Evolutionary conservation across 345 rosid species (phyloP).

Genomic region (Citrus inodora): DNA sequence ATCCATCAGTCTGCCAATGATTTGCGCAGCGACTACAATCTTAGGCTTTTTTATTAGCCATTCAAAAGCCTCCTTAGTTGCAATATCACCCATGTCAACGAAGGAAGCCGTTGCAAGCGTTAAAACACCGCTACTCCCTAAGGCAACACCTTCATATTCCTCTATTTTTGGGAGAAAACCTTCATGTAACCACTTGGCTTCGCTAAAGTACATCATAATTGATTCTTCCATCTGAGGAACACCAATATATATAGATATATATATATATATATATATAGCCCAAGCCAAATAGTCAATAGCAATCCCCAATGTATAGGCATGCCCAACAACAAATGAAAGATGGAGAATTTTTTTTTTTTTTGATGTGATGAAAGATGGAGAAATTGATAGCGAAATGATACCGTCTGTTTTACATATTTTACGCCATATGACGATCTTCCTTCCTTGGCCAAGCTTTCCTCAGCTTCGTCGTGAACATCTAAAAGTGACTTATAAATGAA

Average conservation of each 20-base stretch:
- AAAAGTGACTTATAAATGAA: no score
- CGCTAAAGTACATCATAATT: neutral
- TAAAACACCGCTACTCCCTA: neutral
- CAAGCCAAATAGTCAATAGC: no score
- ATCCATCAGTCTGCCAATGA: neutral
- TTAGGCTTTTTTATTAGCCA: neutral
- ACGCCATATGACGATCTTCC: no score
- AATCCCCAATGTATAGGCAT: no score
- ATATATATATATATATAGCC: no score
- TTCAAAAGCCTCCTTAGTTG: neutral
- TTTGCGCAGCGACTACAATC: neutral
- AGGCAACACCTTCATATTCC: neutral
- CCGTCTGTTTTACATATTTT: no score
- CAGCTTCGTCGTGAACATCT: no score
- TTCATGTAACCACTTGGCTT: neutral
- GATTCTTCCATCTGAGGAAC: neutral
- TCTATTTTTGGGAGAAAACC: neutral
- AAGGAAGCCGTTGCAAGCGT: neutral
- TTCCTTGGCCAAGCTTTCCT: no score
- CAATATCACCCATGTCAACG: neutral
- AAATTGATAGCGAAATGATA: no score
- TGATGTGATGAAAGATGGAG: no score
- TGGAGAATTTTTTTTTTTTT: no score
- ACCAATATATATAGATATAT: neutral
- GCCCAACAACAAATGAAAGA: no score